Base-by-base conservation (phyloP, 2,329 filamentous ascomycete genomes). In the Trichoderma brevicompactum region DNA sequence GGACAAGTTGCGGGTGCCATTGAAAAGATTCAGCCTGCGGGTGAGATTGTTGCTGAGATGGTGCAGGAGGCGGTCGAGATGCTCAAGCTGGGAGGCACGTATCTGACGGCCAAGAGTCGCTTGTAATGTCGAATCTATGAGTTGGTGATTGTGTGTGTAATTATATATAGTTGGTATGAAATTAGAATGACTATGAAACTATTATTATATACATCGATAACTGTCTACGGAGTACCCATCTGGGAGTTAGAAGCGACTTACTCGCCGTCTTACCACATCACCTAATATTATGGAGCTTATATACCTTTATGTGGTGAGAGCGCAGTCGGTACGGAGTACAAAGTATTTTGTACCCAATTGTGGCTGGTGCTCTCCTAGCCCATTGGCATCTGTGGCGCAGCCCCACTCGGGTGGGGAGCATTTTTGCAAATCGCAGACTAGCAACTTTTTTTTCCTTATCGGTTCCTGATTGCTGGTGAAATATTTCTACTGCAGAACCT, bases 11-110 rank as follows among this genome's bases (percentile, higher is more conserved):
- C 92, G 0, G 94, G 91, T 1, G 84, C 89, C 1, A 91, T 97
- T 65, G 77, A 80, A 40, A 87, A 89, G 70, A 86, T 97, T 66
- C 88, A 95, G 81, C 92, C 94, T 0, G 94, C 94, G 0, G 85
- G 81, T 53, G 85, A 89, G 69, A 97, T 98, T 79, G 88, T 98
- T n/a, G 85, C 88, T 67, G 92, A 96, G 70, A 97, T 98, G 92
- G 91, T 97, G 9, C 79, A 80, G 19, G 89, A 94, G 75, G 92
- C 92, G 1, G 87, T 88, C 8, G 83, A 85, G 1, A 86, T 89
- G 82, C 74, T 96, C 71, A 86, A 82, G 75, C 74, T 83, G 34
- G 90, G 88, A 4, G 79, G 83, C 44, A 77, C 78, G 2, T 94
- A 91, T 77, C 75, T 94, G 66, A 74, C 68, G 19, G 73, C 72